A percentile compares a stretch with the other conserved stretches of the same genome.
Conservation (phyloP, 441 rosid species). For the Gossypium schwendimanii region DNA sequence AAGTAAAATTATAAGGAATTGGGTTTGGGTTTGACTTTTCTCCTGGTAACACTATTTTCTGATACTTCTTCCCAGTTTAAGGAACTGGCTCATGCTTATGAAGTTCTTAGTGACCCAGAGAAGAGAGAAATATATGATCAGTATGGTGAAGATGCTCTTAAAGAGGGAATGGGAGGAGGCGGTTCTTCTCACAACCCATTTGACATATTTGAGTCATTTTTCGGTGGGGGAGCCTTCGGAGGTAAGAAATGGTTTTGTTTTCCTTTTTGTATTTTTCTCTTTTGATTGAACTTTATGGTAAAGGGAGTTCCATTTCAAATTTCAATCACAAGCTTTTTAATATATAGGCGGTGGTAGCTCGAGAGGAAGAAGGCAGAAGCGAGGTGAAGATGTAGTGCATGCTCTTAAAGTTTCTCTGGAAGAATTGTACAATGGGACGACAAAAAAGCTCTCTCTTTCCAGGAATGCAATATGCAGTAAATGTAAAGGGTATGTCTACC, state of each 20-base stretch:
- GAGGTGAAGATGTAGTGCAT: constrained; percentile 36
- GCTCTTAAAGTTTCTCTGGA: constrained; percentile 33
- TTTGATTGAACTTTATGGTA: neutral
- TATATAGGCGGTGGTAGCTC: constrained; percentile 32
- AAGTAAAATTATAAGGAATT: neutral
- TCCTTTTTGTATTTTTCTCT: neutral
- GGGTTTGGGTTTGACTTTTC: neutral
- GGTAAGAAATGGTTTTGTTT: constrained; percentile 22
- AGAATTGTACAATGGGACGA: constrained; percentile 37
- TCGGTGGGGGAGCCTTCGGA: constrained; percentile 30
- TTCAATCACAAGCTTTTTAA: neutral
- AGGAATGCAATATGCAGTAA: constrained; percentile 31
- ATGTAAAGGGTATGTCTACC: constrained; percentile 35
- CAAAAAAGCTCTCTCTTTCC: constrained; percentile 38
- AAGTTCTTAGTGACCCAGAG: constrained; percentile 41
- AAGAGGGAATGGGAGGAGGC: constrained; percentile 45
- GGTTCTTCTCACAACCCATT: constrained; percentile 35
- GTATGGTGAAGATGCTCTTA: constrained; percentile 43
- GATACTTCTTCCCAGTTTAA: constrained; percentile 28
- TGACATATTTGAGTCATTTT: constrained; percentile 36
- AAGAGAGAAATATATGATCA: constrained; percentile 41
- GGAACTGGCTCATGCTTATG: constrained; percentile 35
- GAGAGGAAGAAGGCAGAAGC: constrained; percentile 32
- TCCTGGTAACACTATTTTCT: neutral
- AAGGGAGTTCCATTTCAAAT: neutral